phyloP scores from a whole-genome alignment of 2,329 filamentous ascomycete genomes.

The Penicillium sp. region DNA sequence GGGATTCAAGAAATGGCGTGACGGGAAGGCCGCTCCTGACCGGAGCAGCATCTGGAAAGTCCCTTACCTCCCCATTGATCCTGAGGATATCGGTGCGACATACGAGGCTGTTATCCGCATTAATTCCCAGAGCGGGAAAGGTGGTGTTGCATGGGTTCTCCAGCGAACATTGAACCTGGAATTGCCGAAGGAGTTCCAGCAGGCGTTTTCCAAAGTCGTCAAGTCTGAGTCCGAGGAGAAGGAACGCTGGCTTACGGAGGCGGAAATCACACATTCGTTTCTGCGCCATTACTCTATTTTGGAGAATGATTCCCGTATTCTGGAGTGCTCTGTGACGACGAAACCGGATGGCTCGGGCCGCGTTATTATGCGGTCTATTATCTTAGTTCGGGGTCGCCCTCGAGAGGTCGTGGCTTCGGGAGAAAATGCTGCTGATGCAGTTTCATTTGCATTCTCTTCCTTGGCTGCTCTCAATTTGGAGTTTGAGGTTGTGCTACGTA shows the following conservation, averaged over 20 bases:
- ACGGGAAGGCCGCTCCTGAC: background rate
- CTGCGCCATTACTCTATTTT: background rate
- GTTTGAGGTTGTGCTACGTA: background rate
- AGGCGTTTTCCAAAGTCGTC: background rate
- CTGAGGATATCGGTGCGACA: background rate
- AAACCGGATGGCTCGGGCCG: background rate
- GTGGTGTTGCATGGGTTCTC: background rate
- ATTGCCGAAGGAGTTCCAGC: background rate
- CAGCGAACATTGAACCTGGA: background rate
- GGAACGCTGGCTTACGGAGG: background rate
- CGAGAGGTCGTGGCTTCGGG: background rate
- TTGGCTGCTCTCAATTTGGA: background rate
- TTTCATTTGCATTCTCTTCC: background rate
- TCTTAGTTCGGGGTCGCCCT: background rate
- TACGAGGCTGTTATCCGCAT: background rate
- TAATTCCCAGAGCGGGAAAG: background rate
- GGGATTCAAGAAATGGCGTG: background rate
- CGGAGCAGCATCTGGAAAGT: background rate
- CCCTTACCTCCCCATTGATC: background rate
- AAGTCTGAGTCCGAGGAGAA: background rate
- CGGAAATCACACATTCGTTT: background rate
- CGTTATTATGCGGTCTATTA: background rate
- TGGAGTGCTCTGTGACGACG: background rate
- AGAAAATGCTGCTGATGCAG: background rate
- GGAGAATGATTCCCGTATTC: background rate